A percentile compares a stretch with the other conserved stretches of the same genome.
These are phyloP conservation scores for Nemania diffusa DNA, from an alignment of 2,329 filamentous ascomycete genomes.

Conservation along the genomic window DNA sequence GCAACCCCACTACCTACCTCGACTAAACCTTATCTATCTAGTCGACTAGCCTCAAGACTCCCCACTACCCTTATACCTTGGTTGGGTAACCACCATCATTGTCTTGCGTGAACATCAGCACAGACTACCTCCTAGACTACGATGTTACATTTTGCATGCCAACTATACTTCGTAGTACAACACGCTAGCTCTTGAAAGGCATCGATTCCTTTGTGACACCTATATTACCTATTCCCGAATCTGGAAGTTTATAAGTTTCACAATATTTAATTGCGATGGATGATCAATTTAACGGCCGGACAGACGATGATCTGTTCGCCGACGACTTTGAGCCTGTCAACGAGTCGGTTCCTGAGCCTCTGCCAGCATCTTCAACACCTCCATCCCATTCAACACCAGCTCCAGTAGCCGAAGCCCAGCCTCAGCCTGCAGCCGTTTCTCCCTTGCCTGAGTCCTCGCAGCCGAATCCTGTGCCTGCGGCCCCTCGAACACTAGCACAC, in stretches of 20 bases:
- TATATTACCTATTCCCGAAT: not conserved
- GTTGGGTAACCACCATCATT: not conserved
- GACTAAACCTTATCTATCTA: not conserved
- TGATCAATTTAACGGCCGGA: constrained; percentile 69
- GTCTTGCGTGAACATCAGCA: not conserved
- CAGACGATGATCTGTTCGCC: constrained; percentile 71
- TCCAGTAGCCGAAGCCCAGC: constrained; percentile 28
- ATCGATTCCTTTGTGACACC: not conserved
- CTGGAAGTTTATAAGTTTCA: not conserved
- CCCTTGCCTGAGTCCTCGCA: constrained; percentile 29
- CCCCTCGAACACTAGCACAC: constrained; percentile 46
- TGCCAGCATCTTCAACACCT: constrained; percentile 7
- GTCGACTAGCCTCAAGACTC: not conserved
- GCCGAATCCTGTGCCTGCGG: constrained; percentile 27
- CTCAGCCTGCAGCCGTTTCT: constrained; percentile 16
- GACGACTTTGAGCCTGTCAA: constrained; percentile 69
- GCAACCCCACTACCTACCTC: not conserved
- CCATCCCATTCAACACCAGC: constrained; percentile 13
- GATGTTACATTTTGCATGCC: constrained; percentile 5
- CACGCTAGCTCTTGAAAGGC: not conserved
- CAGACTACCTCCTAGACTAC: not conserved
- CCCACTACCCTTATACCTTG: not conserved
- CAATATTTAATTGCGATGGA: constrained; percentile 57
- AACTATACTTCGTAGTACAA: not conserved
- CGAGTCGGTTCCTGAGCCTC: constrained; percentile 25